phyloP scores from a whole-genome alignment of 2,329 filamentous ascomycete genomes.

The Aspergillus hortae region DNA sequence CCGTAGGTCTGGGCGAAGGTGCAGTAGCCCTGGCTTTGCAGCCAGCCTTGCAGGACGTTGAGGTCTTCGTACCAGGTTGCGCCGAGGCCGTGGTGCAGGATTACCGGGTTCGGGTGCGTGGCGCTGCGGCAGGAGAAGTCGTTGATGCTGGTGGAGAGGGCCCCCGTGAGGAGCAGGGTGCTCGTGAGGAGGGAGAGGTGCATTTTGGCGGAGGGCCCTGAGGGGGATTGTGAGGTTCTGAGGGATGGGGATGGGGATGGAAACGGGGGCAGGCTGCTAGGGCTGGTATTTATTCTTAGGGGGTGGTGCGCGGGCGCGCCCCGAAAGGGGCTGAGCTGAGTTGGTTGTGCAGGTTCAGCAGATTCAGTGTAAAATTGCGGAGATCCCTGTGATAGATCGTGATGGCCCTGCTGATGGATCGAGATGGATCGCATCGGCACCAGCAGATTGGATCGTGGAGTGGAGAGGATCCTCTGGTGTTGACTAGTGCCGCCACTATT shows the following conservation, averaged over 20 bases:
- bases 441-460: background rate
- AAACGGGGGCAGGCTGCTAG: no score
- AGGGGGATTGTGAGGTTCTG: no score
- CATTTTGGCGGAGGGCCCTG: no score
- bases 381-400: no score
- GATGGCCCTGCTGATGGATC: no score
- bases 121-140: constrained; percentile 32
- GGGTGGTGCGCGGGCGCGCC: no score
- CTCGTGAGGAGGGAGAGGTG: constrained; percentile 6
- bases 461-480: background rate
- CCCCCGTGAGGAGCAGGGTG: constrained; percentile 12
- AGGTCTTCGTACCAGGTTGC: constrained; percentile 38
- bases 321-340: no score
- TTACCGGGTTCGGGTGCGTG: constrained; percentile 28
- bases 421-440: background rate
- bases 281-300: no score
- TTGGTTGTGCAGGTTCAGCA: no score
- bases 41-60: constrained; percentile 34
- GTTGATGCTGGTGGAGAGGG: constrained; percentile 24
- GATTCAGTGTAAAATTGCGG: no score
- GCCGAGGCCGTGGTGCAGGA: constrained; percentile 37
- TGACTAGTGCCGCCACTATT: background rate
- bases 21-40: constrained; percentile 39
- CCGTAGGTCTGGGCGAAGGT: constrained; percentile 44
- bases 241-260: no score